phyloP scores from a whole-genome alignment of 345 rosid species.

The Corymbia maculata region DNA sequence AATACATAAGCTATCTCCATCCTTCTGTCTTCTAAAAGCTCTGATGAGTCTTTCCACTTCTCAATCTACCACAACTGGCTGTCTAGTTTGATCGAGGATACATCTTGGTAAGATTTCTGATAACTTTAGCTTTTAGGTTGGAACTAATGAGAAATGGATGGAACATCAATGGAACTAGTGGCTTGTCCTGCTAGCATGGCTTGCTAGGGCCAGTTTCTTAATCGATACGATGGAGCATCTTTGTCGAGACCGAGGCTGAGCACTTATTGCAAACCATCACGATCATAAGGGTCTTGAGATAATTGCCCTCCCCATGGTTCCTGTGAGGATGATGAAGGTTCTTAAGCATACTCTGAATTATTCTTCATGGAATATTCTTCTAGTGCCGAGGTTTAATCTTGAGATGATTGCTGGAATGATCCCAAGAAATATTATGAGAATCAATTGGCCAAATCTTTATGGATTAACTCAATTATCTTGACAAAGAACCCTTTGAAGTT shows the following conservation, averaged over 20 bases:
- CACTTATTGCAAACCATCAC: not conserved
- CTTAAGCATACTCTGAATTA: not conserved
- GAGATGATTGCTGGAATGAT: not conserved
- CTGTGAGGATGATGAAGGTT: not conserved
- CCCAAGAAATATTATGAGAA: not conserved
- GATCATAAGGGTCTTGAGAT: not conserved
- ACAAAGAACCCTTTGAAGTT: not conserved
- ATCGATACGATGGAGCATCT: not conserved
- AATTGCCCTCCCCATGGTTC: not conserved
- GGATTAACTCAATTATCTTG: not conserved
- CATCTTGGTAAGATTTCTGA: not conserved
- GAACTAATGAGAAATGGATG: no score
- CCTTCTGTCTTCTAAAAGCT: not conserved
- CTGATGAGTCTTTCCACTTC: not conserved
- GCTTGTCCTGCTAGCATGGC: not conserved
- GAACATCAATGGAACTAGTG: no score
- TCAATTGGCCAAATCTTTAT: not conserved
- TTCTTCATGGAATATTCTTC: not conserved
- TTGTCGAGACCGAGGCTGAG: not conserved
- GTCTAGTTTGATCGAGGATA: not conserved
- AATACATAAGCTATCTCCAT: not conserved
- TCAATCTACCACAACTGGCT: not conserved
- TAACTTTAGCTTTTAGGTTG: not conserved
- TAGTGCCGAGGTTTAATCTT: not conserved
- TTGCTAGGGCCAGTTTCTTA: not conserved